Evolutionary conservation across 257 asterid genomes (phyloP), one percentile per base, ranked within the genome.

Genomic region (Gentiana straminea): DNA sequence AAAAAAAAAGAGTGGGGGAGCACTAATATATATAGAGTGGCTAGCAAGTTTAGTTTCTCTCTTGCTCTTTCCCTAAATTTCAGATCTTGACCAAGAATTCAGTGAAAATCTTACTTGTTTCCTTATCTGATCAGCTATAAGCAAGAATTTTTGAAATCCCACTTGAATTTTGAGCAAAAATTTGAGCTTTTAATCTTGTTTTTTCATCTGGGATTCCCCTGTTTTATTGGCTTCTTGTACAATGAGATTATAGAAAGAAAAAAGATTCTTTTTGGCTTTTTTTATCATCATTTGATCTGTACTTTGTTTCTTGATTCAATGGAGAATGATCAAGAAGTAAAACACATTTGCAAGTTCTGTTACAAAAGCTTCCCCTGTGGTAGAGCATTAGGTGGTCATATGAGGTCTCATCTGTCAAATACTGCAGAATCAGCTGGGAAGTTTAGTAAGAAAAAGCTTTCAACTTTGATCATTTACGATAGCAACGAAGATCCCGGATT

Each of bases 361-460:
- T 39, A 38, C 79, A 88, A 83, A 67, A 68, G 66, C 46, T 81
- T 78, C 69, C 75, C 79, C 33, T 78, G 82, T 68, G 89, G 89
- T 35, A 81, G 80, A 76, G 75, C 89, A 7, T 67, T 81, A 46
- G 89, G 89, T 3, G 89, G 89, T 24, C 89, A 81, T 47, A 82
- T 85, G 91, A 89, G 96, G 86, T 81, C 96, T 70, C 97, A 90
- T 73, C 60, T 86, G 83, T 79, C 83, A 73, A 75, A 57, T 59
- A 66, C 86, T 38, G 49, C 78, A 39, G 60, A 80, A 55, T 55
- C 61, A 33, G 58, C 51, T 62, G 69, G 60, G 8, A 76, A 73
- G 49, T 59, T 56, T 35, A 68, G 60, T 41, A 75, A 70, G 77
- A 81, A 84, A 67, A 79, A 75, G 69, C 75, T 77, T 44, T 80